These are phyloP conservation scores for Pythium sukuiense DNA, from an alignment of 352 stramenopile genomes.

Conservation along the genomic window DNA sequence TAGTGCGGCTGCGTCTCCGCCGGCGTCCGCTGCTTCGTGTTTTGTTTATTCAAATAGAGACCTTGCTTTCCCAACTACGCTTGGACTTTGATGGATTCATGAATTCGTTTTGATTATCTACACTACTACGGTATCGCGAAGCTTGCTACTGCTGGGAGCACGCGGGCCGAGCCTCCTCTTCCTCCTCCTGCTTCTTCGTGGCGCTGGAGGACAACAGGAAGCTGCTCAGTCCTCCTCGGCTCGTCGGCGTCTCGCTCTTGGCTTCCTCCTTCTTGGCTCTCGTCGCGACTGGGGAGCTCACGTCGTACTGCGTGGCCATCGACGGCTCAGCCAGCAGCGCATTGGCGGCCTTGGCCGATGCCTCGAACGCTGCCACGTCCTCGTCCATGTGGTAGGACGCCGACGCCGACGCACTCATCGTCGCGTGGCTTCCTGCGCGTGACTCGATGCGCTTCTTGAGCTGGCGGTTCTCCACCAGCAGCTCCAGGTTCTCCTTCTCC, in stretches of 20 bases:
- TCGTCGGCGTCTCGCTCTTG: constrained; percentile 1
- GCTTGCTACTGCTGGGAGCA: constrained; percentile 50
- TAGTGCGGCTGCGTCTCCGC: constrained; percentile 27
- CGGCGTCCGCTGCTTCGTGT: background rate
- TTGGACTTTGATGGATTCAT: background rate
- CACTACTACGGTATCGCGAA: too few relatives aligned
- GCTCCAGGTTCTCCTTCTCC: constrained; percentile 68
- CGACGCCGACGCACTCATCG: background rate
- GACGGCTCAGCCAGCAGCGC: constrained; percentile 19
- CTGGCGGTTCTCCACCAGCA: constrained; percentile 58
- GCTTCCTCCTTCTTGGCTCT: constrained; percentile 6
- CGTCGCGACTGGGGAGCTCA: background rate
- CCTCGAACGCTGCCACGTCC: constrained; percentile 22
- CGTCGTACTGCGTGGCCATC: constrained; percentile 6
- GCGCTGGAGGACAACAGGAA: constrained; percentile 47
- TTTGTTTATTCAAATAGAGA: constrained; percentile 26
- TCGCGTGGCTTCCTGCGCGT: background rate
- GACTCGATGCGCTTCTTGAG: constrained; percentile 52
- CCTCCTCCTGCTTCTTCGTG: constrained; percentile 23
- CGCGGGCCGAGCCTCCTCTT: constrained; percentile 34
- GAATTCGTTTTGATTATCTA: background rate
- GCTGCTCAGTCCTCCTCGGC: constrained; percentile 15
- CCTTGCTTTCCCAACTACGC: background rate
- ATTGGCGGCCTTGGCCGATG: constrained; percentile 14
- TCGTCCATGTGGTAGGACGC: constrained; percentile 17